Conservation (phyloP, 768 basidiomycete species). For the Agrocybe praecox region DNA sequence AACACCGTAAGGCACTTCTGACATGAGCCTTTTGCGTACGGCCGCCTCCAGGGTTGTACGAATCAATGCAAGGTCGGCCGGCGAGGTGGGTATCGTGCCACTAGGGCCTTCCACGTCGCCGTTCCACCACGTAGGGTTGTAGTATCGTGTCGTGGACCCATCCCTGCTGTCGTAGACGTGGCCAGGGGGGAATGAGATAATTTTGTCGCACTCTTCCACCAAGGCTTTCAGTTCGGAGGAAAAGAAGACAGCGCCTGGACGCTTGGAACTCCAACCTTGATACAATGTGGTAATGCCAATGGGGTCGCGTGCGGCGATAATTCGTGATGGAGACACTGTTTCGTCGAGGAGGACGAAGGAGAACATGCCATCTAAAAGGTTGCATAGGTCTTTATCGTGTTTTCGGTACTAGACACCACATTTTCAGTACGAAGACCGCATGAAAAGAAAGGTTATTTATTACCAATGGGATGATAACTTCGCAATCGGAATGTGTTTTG, state of each 20-base stretch:
- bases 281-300: slow-evolving; percentile 99
- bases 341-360: slow-evolving; percentile 97
- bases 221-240: slow-evolving; percentile 96
- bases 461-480: slow-evolving; percentile 93
- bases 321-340: slow-evolving; percentile 82
- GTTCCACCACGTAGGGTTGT: slow-evolving; percentile 86
- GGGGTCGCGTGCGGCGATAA: slow-evolving; percentile 96
- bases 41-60: slow-evolving; percentile 88
- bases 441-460: slow-evolving; percentile 1
- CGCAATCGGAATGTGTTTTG: slow-evolving; percentile 98
- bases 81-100: slow-evolving; percentile 56
- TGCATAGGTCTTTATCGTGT: slow-evolving; percentile 75
- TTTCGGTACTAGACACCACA: slow-evolving; percentile 71
- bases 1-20: slow-evolving; percentile 97
- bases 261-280: slow-evolving; percentile 88
- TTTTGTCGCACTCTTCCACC: slow-evolving; percentile 88
- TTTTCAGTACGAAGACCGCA: background rate
- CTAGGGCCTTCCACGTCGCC: slow-evolving; percentile 70
- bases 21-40: slow-evolving; percentile 95
- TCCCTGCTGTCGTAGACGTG: slow-evolving; percentile 92
- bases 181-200: slow-evolving; percentile 96
- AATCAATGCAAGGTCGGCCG: slow-evolving; percentile 67
- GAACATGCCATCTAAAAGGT: slow-evolving; percentile 96
- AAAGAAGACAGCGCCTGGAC: slow-evolving; percentile 86
- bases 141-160: slow-evolving; percentile 80